phyloP scores from a whole-genome alignment of 148 eudicot genomes.

The Rhododendron mucronatum region DNA sequence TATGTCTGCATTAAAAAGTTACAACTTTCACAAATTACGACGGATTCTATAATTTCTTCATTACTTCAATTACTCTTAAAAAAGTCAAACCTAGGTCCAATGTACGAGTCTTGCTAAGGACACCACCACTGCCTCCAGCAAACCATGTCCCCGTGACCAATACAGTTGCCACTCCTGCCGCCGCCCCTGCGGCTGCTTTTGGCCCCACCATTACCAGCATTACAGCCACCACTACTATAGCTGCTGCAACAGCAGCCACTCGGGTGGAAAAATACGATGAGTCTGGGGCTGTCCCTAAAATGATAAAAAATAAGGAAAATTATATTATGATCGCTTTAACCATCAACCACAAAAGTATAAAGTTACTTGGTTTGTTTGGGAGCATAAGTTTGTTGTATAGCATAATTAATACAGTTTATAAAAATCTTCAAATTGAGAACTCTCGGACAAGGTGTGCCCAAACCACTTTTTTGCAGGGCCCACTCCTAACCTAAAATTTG shows the following conservation, averaged over 20 bases:
- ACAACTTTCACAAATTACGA: background rate
- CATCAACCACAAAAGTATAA: background rate
- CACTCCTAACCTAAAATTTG: background rate
- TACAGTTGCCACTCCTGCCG: conserved; percentile 46
- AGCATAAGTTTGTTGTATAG: background rate
- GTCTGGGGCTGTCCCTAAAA: conserved; percentile 41
- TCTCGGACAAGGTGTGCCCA: background rate
- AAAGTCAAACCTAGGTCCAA: conserved; percentile 46
- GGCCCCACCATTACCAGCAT: conserved; percentile 31
- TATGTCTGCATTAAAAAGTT: background rate
- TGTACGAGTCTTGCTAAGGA: conserved; percentile 39
- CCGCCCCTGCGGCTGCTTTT: conserved; percentile 63
- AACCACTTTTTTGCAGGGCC: background rate
- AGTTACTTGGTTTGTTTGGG: background rate
- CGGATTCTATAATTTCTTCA: background rate
- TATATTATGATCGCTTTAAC: conserved; percentile 16
- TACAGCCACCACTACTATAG: conserved; percentile 58
- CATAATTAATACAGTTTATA: background rate
- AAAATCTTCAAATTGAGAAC: background rate
- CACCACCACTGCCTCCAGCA: conserved; percentile 26
- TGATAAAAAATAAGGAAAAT: conserved; percentile 25
- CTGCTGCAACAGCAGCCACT: conserved; percentile 55
- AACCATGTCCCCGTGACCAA: conserved; percentile 46
- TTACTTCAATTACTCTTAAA: conserved; percentile 14
- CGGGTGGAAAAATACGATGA: conserved; percentile 37